A percentile compares a stretch with the other conserved stretches of the same genome.
Conservation (phyloP, 768 basidiomycete species). For the Serendipita sp. region DNA sequence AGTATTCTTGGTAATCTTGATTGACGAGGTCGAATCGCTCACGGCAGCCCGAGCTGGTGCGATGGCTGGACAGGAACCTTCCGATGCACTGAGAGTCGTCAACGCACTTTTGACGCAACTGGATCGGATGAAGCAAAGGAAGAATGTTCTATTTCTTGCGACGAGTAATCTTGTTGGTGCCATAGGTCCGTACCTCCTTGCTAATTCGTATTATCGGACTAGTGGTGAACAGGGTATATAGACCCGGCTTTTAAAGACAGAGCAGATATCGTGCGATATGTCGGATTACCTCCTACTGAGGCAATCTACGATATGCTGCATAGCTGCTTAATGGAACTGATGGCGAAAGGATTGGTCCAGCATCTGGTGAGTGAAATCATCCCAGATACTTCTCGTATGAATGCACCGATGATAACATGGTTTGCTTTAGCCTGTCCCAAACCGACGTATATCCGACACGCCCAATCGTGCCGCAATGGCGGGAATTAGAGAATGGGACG, state of each 20-base stretch:
- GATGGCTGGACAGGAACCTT: conserved; percentile 90
- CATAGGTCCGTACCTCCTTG: conserved; percentile 44
- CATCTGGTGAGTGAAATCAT: conserved; percentile 32
- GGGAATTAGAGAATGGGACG: neutral
- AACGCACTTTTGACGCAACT: conserved; percentile 94
- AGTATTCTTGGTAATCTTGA: conserved; percentile 83
- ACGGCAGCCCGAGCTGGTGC: conserved; percentile 91
- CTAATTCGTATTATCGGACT: neutral
- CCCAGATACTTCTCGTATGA: neutral
- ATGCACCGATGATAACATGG: neutral
- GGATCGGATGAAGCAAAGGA: conserved; percentile 83
- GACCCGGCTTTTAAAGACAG: conserved; percentile 93
- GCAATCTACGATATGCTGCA: conserved; percentile 88
- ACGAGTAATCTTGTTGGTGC: conserved; percentile 92
- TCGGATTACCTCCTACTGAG: conserved; percentile 78
- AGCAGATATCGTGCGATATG: conserved; percentile 90
- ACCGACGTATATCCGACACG: conserved; percentile 10
- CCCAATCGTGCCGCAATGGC: conserved; percentile 2
- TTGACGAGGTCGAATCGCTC: conserved; percentile 93
- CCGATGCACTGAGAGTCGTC: conserved; percentile 86
- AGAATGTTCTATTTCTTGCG: conserved; percentile 90
- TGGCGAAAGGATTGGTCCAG: conserved; percentile 52
- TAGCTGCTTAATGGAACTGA: conserved; percentile 66
- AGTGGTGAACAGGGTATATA: conserved; percentile 18
- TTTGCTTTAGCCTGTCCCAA: neutral